These are phyloP conservation scores for Entophlyctis luteolus DNA, from an alignment of 192 early-diverging fungal genomes.

Conservation along the genomic window DNA sequence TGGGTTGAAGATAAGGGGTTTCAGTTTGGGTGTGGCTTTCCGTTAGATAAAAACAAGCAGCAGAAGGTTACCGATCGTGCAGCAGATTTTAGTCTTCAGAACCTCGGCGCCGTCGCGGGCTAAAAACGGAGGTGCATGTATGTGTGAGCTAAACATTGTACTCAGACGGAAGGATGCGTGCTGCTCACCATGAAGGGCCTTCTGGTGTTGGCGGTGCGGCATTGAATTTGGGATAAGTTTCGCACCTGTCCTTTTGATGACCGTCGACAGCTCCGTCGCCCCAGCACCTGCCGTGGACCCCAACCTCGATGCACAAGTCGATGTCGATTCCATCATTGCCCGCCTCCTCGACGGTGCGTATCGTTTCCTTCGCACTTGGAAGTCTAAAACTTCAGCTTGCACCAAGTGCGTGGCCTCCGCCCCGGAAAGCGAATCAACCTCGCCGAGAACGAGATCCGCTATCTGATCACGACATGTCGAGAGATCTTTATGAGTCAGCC, in stretches of 20 bases:
- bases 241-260: background rate
- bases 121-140: background rate
- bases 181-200: background rate
- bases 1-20: background rate
- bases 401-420: slow-evolving; percentile 83
- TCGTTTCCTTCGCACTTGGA: background rate
- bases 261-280: background rate
- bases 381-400: background rate
- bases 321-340: slow-evolving; percentile 85
- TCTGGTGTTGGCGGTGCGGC: background rate
- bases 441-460: slow-evolving; percentile 90
- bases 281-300: background rate
- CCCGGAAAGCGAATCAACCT: slow-evolving; percentile 96
- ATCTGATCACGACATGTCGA: slow-evolving; percentile 83
- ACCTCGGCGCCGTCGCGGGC: slow-evolving; percentile 14
- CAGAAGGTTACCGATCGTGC: slow-evolving; percentile 16
- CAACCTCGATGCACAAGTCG: slow-evolving; percentile 43
- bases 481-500: slow-evolving; percentile 93
- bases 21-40: background rate
- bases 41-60: background rate
- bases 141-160: background rate
- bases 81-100: slow-evolving; percentile 16
- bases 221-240: background rate
- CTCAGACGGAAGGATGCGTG: background rate
- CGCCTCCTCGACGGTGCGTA: slow-evolving; percentile 83